Base-by-base conservation (phyloP, 768 basidiomycete species). In the Suillus clintonianus region DNA sequence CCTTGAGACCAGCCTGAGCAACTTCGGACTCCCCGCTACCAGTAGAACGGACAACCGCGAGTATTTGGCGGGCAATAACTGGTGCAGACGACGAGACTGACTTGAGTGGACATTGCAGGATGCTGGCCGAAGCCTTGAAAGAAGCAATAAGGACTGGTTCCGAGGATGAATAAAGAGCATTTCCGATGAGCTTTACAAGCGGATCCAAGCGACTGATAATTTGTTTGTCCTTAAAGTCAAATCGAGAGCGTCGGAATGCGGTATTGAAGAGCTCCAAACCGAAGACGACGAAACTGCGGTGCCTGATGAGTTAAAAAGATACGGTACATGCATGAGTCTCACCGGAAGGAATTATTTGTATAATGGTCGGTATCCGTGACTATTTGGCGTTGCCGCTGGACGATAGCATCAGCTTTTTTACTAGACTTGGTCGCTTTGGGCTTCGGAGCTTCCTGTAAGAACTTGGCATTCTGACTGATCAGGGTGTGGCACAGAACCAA, bases 241-340 rank as follows among this genome's bases (percentile, higher is more conserved):
- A 95, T 22, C 89, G 89, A 62, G 87, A 90, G 8, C 95, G 87
- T 55, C 92, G 87, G 71, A 93, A 86, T 0, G 94, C 95, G 4
- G 94, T 92, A 68, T 90, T 86, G 72, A 99, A 90, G 5, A 99
- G 81, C 60, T 99, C 95, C 47, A 99, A 81, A 47, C 97, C 97
- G 69, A 99, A 94, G 6, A 87, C 85, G 36, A 97, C 87, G 69
- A 99, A 99, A 30, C 91, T 94, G 65, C 24, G 32, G 53, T 45
- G 19, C 34, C 30, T 10, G 14, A 65, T 61, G 54, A 66, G 68
- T 27, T 10, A 10, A 19, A 54, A 34, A n/a, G 53, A 45, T 30
- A 27, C 19, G 30, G 10, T 45, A 32, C 19, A 53, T 55, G 11
- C 11, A 34, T 10, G 17, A 34, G 5, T 72, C 84, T 19, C 71